These are phyloP conservation scores for Adiantum capillusveneris DNA, from an alignment of 75 land plant species.

Conservation along the genomic window DNA sequence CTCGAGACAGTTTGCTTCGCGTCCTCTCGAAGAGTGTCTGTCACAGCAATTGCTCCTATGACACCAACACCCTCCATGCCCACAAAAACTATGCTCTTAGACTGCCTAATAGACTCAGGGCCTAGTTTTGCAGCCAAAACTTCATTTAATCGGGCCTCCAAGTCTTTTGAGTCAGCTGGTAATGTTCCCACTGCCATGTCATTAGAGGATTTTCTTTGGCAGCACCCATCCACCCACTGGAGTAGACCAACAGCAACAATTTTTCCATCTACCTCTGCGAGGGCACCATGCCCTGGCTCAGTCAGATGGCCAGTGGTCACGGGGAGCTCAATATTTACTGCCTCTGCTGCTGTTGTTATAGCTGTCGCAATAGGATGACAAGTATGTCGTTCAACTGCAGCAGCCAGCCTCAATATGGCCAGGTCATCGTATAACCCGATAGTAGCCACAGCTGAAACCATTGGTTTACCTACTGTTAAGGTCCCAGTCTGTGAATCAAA, in stretches of 20 bases:
- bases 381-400: slow-evolving; percentile 90
- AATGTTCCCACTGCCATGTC: background rate
- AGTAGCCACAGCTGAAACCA: slow-evolving; percentile 53
- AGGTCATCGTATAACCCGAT: slow-evolving; percentile 40
- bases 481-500: slow-evolving; percentile 66
- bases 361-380: slow-evolving; percentile 91
- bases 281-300: slow-evolving; percentile 91
- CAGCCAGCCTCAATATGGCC: slow-evolving; percentile 69
- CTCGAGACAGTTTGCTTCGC: slow-evolving; percentile 63
- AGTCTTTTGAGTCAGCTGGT: slow-evolving; percentile 11
- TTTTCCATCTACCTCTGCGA: slow-evolving; percentile 83
- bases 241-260: slow-evolving; percentile 73
- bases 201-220: slow-evolving; percentile 19
- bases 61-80: slow-evolving; percentile 86
- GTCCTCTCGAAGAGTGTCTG: slow-evolving; percentile 70
- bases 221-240: slow-evolving; percentile 77
- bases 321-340: slow-evolving; percentile 38
- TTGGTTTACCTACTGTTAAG: slow-evolving; percentile 87
- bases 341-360: slow-evolving; percentile 63
- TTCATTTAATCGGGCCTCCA: slow-evolving; percentile 18
- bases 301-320: slow-evolving; percentile 70
- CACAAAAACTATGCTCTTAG: slow-evolving; percentile 77
- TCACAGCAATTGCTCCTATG: slow-evolving; percentile 84
- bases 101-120: slow-evolving; percentile 28
- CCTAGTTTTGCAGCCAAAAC: slow-evolving; percentile 4